These are phyloP conservation scores for Telopea speciosissima DNA, from an alignment of 177 flowering plant species.

Conservation along the genomic window DNA sequence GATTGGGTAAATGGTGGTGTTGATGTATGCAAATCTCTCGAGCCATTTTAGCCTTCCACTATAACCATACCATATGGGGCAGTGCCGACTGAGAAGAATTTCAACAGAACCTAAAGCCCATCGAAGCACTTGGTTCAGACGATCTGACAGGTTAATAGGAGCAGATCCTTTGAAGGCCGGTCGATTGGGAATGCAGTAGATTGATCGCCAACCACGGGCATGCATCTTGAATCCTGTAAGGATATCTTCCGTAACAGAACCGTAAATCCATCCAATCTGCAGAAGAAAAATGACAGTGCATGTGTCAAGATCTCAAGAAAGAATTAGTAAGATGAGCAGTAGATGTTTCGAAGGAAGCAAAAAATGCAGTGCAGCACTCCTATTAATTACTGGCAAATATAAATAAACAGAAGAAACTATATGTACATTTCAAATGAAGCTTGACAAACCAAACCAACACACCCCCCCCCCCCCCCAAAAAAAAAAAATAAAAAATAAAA, in stretches of 20 bases:
- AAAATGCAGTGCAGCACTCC: too few species aligned
- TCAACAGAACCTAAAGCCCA: constrained; percentile 72
- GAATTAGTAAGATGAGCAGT: too few species aligned
- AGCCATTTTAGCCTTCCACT: constrained; percentile 57
- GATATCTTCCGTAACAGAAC: constrained; percentile 60
- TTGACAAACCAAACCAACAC: too few species aligned
- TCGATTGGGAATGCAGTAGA: constrained; percentile 59
- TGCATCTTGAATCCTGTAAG: constrained; percentile 65
- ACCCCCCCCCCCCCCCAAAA: too few species aligned
- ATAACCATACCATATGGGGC: constrained; percentile 65
- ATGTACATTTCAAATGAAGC: too few species aligned
- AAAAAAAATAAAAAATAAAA: too few species aligned
- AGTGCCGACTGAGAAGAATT: constrained; percentile 50
- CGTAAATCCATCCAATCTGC: constrained; percentile 70
- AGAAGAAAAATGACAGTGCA: not conserved
- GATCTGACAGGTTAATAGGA: constrained; percentile 55
- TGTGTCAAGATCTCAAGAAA: not conserved
- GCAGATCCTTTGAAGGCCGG: constrained; percentile 69
- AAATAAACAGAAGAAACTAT: not conserved
- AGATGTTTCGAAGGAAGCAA: too few species aligned
- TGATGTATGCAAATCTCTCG: constrained; percentile 51
- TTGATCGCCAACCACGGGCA: constrained; percentile 68
- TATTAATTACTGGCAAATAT: too few species aligned
- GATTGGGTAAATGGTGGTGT: constrained; percentile 54
- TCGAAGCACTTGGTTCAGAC: constrained; percentile 55